Evolutionary conservation across 441 rosid genomes (phyloP).

Genomic region (Populus hybrid): DNA sequence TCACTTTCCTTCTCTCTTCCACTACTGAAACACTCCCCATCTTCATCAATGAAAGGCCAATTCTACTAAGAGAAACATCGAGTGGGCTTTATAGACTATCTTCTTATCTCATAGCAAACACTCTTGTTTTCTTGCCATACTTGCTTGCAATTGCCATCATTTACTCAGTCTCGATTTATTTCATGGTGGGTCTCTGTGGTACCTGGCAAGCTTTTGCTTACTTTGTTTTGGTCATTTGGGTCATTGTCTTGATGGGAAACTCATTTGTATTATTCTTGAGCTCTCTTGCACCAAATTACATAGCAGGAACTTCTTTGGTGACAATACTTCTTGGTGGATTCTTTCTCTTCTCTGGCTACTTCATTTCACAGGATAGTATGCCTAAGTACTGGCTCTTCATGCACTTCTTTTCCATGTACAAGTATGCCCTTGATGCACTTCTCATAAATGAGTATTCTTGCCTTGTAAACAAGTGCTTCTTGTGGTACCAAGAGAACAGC

Average conservation of each 20-base stretch:
- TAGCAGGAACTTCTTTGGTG: constrained; percentile 73
- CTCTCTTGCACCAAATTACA: constrained; percentile 84
- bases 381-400: constrained; percentile 91
- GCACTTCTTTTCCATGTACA: constrained; percentile 89
- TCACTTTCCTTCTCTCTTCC: constrained; percentile 86
- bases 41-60: constrained; percentile 83
- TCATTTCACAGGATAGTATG: constrained; percentile 66
- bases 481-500: constrained; percentile 59
- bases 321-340: constrained; percentile 65
- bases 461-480: constrained; percentile 56
- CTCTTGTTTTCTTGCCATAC: constrained; percentile 81
- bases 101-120: constrained; percentile 71
- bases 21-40: constrained; percentile 89
- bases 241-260: constrained; percentile 71
- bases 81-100: constrained; percentile 81
- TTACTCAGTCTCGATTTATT: constrained; percentile 67
- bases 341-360: constrained; percentile 93
- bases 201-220: constrained; percentile 75
- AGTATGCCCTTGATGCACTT: constrained; percentile 77
- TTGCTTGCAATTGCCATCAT: constrained; percentile 56
- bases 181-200: constrained; percentile 75
- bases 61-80: constrained; percentile 70
- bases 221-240: constrained; percentile 76
- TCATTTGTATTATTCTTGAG: constrained; percentile 83
- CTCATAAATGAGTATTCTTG: constrained; percentile 88